These are phyloP conservation scores for Aspergillus pseudoviridinutans DNA, from an alignment of 2,329 filamentous ascomycete genomes.

Conservation along the genomic window DNA sequence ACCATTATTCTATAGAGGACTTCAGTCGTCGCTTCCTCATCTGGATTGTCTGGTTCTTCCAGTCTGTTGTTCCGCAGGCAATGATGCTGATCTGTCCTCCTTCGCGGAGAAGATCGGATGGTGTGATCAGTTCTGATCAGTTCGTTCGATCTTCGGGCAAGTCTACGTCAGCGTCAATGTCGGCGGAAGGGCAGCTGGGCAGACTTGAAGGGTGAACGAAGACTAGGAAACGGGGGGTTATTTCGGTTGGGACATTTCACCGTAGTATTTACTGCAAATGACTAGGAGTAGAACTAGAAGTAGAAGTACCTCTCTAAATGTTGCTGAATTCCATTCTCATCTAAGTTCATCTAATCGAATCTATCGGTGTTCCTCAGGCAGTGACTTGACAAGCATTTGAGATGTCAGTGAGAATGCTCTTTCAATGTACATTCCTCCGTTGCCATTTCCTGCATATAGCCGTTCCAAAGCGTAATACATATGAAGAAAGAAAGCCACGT, in stretches of 20 bases:
- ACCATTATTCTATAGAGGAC: neutral
- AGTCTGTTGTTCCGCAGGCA: neutral
- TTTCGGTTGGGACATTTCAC: neutral
- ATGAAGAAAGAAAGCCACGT: neutral
- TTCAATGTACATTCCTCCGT: neutral
- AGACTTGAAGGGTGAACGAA: neutral
- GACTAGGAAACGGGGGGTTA: neutral
- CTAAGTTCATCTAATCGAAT: neutral
- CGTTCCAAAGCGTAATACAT: neutral
- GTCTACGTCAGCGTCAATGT: conserved; percentile 5
- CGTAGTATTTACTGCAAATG: neutral
- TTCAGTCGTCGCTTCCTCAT: conserved; percentile 4
- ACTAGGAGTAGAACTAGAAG: neutral
- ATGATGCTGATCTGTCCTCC: neutral
- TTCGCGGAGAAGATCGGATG: neutral
- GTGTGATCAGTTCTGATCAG: neutral
- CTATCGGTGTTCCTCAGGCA: neutral
- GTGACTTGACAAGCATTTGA: neutral
- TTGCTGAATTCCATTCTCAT: neutral
- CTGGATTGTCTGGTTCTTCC: conserved; percentile 17
- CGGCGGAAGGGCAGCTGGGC: neutral
- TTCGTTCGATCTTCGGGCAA: neutral
- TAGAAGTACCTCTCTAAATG: neutral
- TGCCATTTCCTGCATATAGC: neutral
- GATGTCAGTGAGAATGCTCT: neutral